phyloP scores from a whole-genome alignment of 176 grass and related monocot species.

The Avena atlantica region DNA sequence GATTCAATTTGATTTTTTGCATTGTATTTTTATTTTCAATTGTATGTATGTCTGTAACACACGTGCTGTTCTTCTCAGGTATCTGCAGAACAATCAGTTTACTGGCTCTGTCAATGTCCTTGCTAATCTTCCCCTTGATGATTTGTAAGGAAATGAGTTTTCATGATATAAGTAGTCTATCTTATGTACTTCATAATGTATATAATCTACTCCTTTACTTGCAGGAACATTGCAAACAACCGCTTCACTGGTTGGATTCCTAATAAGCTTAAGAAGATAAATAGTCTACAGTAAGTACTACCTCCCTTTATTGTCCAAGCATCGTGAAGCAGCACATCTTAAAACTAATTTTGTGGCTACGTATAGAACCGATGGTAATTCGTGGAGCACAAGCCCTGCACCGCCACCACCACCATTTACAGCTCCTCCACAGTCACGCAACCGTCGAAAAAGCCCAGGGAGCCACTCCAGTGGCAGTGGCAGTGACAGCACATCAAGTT shows the following conservation, averaged over 20 bases:
- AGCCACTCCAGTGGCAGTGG: slow-evolving; percentile 46
- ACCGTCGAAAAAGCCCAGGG: slow-evolving; percentile 64
- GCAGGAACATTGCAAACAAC: slow-evolving; percentile 90
- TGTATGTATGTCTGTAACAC: slow-evolving; percentile 2
- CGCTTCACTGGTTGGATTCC: slow-evolving; percentile 96
- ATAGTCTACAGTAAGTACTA: slow-evolving; percentile 76
- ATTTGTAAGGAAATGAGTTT: slow-evolving; percentile 70
- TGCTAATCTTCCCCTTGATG: slow-evolving; percentile 77
- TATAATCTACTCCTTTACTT: slow-evolving; percentile 43
- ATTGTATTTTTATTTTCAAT: background rate
- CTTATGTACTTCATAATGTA: slow-evolving; percentile 25
- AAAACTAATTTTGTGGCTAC: slow-evolving; percentile 43
- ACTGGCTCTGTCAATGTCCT: slow-evolving; percentile 81
- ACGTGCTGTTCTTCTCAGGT: slow-evolving; percentile 48
- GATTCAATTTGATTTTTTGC: slow-evolving; percentile 1
- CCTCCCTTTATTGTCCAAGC: slow-evolving; percentile 22
- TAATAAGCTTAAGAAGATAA: slow-evolving; percentile 81
- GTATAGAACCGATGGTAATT: slow-evolving; percentile 82
- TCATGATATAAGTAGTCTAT: slow-evolving; percentile 6
- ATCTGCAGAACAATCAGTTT: slow-evolving; percentile 97
- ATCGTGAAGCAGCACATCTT: background rate
- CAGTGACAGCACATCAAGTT: slow-evolving; percentile 51
- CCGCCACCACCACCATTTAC: slow-evolving; percentile 88
- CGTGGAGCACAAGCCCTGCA: slow-evolving; percentile 83
- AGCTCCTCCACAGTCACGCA: slow-evolving; percentile 61